phyloP scores from a whole-genome alignment of 2,329 filamentous ascomycete species.

The Colletotrichum lupini region DNA sequence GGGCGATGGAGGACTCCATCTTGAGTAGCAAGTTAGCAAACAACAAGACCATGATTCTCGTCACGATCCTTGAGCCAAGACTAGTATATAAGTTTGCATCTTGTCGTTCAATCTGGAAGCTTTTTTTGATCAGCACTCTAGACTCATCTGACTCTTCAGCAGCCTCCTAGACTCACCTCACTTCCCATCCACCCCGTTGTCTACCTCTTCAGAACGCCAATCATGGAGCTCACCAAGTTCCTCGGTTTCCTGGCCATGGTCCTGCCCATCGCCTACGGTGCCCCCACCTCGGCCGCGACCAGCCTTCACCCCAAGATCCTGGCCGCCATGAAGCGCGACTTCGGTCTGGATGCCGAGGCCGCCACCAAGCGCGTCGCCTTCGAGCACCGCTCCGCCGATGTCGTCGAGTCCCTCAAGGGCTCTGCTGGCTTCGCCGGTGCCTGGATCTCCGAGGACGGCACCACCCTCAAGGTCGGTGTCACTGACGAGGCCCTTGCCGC shows the following conservation, averaged over 20 bases:
- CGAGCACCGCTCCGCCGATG: slow-evolving; percentile 47
- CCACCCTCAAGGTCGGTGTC: slow-evolving; percentile 48
- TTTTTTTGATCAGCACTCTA: neutral
- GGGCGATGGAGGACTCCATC: neutral
- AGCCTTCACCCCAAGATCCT: slow-evolving; percentile 53
- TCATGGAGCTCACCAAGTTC: slow-evolving; percentile 51
- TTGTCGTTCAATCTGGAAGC: neutral
- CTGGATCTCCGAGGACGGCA: slow-evolving; percentile 49
- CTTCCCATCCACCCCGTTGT: slow-evolving; percentile 17
- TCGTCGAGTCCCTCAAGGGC: slow-evolving; percentile 49
- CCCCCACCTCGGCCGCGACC: slow-evolving; percentile 47
- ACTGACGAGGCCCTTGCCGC: slow-evolving; percentile 49
- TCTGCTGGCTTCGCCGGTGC: slow-evolving; percentile 50
- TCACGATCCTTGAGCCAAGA: slow-evolving; percentile 3
- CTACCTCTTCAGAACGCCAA: slow-evolving; percentile 39
- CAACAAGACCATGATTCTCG: neutral
- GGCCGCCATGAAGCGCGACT: slow-evolving; percentile 55
- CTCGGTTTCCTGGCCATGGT: slow-evolving; percentile 50
- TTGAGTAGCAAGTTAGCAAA: neutral
- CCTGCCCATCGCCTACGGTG: slow-evolving; percentile 53
- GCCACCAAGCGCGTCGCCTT: slow-evolving; percentile 51
- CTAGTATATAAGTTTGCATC: slow-evolving; percentile 6
- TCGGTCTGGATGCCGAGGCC: slow-evolving; percentile 51
- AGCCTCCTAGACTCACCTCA: slow-evolving; percentile 16
- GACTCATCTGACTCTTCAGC: slow-evolving; percentile 6